Evolutionary conservation across 345 rosid species (phyloP).

Genomic region (Ceriops decandra): DNA sequence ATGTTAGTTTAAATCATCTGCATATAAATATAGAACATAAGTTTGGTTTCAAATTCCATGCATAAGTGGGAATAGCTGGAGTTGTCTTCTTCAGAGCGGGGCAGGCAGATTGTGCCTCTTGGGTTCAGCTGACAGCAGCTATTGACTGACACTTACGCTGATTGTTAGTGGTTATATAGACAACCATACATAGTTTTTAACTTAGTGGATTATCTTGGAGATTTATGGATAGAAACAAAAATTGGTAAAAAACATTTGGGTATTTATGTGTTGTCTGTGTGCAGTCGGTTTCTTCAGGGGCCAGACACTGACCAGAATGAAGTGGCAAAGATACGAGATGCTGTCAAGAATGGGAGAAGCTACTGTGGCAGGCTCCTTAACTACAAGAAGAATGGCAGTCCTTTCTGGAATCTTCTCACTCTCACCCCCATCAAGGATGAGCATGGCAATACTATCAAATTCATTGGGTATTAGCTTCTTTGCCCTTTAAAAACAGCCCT

Average conservation of each 20-base stretch:
- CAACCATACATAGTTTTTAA: no score
- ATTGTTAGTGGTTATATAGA: no score
- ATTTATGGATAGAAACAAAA: neutral
- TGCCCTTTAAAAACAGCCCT: neutral
- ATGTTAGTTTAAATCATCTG: no score
- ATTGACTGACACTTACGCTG: no score
- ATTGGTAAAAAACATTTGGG: neutral
- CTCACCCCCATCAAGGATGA: conserved; percentile 87
- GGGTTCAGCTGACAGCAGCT: no score
- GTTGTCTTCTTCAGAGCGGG: no score
- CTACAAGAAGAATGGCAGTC: conserved; percentile 86
- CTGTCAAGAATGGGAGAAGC: conserved; percentile 66
- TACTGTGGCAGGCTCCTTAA: conserved; percentile 90
- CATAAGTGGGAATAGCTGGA: no score
- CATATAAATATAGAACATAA: no score
- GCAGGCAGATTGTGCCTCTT: no score
- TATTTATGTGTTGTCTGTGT: conserved; percentile 12
- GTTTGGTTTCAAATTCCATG: no score
- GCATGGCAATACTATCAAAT: conserved; percentile 71
- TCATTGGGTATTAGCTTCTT: conserved; percentile 60
- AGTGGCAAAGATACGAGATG: conserved; percentile 70
- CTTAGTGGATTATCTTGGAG: no score
- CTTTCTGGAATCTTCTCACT: conserved; percentile 98
- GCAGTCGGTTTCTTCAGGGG: conserved; percentile 97
- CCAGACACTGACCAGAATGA: conserved; percentile 72